Base-by-base conservation (phyloP, 2,329 filamentous ascomycete species). In the Cercospora brassicicola region DNA sequence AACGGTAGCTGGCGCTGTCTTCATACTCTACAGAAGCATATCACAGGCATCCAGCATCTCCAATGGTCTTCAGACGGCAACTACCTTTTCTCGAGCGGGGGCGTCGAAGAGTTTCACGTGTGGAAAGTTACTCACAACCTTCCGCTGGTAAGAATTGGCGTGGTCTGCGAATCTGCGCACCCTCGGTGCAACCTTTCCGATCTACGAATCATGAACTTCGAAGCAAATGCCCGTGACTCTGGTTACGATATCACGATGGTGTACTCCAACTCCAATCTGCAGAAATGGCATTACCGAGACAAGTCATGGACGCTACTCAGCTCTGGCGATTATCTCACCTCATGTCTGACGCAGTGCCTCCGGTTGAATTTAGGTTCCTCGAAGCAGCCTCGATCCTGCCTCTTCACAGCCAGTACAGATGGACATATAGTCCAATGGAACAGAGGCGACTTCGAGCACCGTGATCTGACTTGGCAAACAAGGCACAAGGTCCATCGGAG, bases 91-190 rank as follows among this genome's bases (percentile, higher is more conserved):
- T 97, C 92, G 71, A 94, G 92, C 74, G 93, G 88, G 5, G 95
- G 94, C 0, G 90, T 89, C 69, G 94, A 97, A 78, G 94, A 99
- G 79, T 90, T 98, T 71, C 94, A 90, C 73, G 86, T 94, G 10
- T 99, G 95, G 94, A 85, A 87, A 48, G 79, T 94, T 36, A 83
- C 82, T 57, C 48, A 63, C 5, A 75, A 76, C 10, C 77, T 91
- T 6, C 83, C 88, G 1, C 80, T 87, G 2, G 36, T 72, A 65
- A 82, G 81, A 2, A 73, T 88, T 9, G 85, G 87, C 0, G 81
- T 86, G 0, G 79, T 86, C 0, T 84, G 86, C 69, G 82, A 86
- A 69, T 83, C 82, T 2, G 76, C 78, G 11, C 84, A 85, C 73
- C 82, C 82, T 0, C 82, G 84, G 48, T 82, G 80, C 48, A 82